Evolutionary conservation across 768 basidiomycete species (phyloP).

Genomic region (Porpolomopsis calyptriformis): DNA sequence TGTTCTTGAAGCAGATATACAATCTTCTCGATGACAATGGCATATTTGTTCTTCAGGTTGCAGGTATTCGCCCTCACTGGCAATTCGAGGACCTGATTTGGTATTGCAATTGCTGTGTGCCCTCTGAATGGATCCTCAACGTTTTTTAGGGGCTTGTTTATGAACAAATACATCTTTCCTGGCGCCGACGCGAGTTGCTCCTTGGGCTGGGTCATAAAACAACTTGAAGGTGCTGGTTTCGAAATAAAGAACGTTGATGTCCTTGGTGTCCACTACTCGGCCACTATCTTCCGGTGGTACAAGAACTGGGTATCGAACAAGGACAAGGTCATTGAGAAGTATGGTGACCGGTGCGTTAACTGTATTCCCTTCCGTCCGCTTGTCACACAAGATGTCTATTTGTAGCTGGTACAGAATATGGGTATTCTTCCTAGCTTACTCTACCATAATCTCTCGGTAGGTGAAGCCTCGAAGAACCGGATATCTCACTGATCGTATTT

Average conservation of each 20-base stretch:
- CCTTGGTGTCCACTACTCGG: slow-evolving; percentile 94
- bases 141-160: slow-evolving; percentile 71
- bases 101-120: slow-evolving; percentile 25
- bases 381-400: background rate
- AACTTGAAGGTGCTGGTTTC: slow-evolving; percentile 86
- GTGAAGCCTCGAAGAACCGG: slow-evolving; percentile 15
- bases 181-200: slow-evolving; percentile 96
- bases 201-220: slow-evolving; percentile 83
- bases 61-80: slow-evolving; percentile 91
- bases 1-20: slow-evolving; percentile 88
- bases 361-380: background rate
- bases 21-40: slow-evolving; percentile 92
- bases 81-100: slow-evolving; percentile 98
- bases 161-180: slow-evolving; percentile 98
- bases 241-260: slow-evolving; percentile 96
- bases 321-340: slow-evolving; percentile 78
- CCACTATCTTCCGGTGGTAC: slow-evolving; percentile 88
- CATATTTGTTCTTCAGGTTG: slow-evolving; percentile 92
- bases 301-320: slow-evolving; percentile 94
- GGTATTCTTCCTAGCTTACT: slow-evolving; percentile 94
- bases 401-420: slow-evolving; percentile 78
- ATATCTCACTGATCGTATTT: too few species aligned
- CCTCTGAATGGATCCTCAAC: background rate
- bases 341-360: slow-evolving; percentile 56
- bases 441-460: slow-evolving; percentile 70